Evolutionary conservation across 306 rosid genomes (phyloP).

Genomic region (Macrotyloma uniflorum): DNA sequence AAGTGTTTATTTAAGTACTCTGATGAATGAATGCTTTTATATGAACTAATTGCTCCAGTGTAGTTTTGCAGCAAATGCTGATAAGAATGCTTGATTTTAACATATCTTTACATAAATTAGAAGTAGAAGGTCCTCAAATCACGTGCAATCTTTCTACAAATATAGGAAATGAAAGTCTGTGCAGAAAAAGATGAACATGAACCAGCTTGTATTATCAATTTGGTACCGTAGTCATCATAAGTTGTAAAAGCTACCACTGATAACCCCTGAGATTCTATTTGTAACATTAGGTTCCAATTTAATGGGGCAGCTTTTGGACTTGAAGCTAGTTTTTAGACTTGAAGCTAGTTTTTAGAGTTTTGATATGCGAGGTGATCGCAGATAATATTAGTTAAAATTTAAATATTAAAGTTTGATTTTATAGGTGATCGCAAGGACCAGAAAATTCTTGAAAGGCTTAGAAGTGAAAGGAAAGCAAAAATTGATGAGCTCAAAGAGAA

Average conservation of each 20-base stretch:
- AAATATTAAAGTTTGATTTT: conserved; percentile 28
- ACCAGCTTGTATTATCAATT: conserved; percentile 19
- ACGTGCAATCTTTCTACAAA: neutral
- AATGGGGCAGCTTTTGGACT: conserved; percentile 11
- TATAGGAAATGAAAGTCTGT: conserved; percentile 20
- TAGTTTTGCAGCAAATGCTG: neutral
- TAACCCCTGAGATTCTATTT: conserved; percentile 2
- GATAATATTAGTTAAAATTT: conserved; percentile 20
- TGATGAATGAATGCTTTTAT: neutral
- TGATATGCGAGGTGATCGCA: conserved; percentile 10
- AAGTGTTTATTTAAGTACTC: neutral
- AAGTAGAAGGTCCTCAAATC: conserved; percentile 3
- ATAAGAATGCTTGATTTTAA: neutral
- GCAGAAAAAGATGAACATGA: conserved; percentile 27
- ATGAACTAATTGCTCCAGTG: neutral
- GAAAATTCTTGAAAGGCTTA: conserved; percentile 76
- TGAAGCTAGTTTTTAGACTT: too few species aligned
- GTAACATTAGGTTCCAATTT: conserved; percentile 19
- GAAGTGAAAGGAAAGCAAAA: conserved; percentile 90
- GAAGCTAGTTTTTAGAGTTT: conserved; percentile 7
- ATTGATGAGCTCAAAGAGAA: conserved; percentile 96
- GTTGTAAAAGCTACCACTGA: conserved; percentile 19
- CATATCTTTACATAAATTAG: neutral
- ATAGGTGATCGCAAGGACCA: conserved; percentile 90
- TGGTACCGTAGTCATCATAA: conserved; percentile 11